Conservation (phyloP, 1,284 basidiomycete genomes). For the Fomitopsis schrenkii region DNA sequence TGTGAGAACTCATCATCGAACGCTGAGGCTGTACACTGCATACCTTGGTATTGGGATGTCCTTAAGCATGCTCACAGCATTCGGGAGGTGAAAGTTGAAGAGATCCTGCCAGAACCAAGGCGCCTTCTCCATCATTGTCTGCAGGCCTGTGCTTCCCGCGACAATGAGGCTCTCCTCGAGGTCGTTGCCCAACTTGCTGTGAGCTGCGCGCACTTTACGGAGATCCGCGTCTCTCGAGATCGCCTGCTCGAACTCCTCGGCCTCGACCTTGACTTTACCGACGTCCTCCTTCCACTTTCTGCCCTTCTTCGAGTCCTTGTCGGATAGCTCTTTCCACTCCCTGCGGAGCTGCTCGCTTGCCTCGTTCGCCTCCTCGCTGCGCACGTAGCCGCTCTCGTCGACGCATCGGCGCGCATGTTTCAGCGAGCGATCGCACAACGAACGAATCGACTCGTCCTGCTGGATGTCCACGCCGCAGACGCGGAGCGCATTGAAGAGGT, state of each 20-base stretch:
- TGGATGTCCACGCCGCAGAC: slow-evolving; percentile 40
- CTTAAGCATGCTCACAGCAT: slow-evolving; percentile 41
- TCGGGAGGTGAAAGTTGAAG: slow-evolving; percentile 61
- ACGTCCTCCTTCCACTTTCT: slow-evolving; percentile 50
- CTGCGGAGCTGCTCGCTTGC: slow-evolving; percentile 39
- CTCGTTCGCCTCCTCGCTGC: slow-evolving; percentile 41
- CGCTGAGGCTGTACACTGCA: slow-evolving; percentile 11
- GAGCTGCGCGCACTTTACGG: slow-evolving; percentile 39
- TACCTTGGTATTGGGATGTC: slow-evolving; percentile 64
- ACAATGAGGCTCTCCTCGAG: slow-evolving; percentile 41
- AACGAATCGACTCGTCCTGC: slow-evolving; percentile 41
- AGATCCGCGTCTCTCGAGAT: slow-evolving; percentile 48
- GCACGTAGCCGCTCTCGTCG: slow-evolving; percentile 45
- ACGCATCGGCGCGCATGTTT: slow-evolving; percentile 40
- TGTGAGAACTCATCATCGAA: neutral
- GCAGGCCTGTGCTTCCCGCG: slow-evolving; percentile 36
- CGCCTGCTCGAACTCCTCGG: slow-evolving; percentile 38
- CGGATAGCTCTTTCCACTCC: slow-evolving; percentile 46
- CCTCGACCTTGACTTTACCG: slow-evolving; percentile 38
- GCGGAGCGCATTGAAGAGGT: slow-evolving; percentile 35
- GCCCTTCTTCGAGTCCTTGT: slow-evolving; percentile 37
- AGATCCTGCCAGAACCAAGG: slow-evolving; percentile 73
- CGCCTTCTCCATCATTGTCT: slow-evolving; percentile 49
- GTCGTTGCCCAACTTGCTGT: slow-evolving; percentile 41
- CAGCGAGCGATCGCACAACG: slow-evolving; percentile 48